A percentile compares a stretch with the other conserved stretches of the same genome.
Conservation (phyloP, 208 protist genomes). For the Phytomonas francai region DNA sequence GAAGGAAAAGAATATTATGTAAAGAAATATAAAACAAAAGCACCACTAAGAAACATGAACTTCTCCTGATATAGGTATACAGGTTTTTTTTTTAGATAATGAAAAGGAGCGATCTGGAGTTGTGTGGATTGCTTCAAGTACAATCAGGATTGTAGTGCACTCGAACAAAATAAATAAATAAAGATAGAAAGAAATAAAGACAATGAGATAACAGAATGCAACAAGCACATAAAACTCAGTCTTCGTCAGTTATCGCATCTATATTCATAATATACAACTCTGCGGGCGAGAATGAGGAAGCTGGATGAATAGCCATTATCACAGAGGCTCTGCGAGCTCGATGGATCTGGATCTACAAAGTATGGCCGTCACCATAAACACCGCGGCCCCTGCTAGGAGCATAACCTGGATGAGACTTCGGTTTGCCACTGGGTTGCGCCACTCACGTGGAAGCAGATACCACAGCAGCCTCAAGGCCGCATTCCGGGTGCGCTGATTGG, state of each 20-base stretch:
- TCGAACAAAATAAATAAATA: neutral
- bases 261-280: neutral
- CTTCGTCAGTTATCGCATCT: neutral
- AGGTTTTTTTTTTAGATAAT: neutral
- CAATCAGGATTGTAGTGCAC: neutral
- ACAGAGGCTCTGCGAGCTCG: neutral
- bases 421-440: slow-evolving; percentile 40
- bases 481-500: slow-evolving; percentile 53
- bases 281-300: neutral
- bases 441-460: slow-evolving; percentile 60
- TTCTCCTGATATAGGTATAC: neutral
- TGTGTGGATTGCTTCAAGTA: neutral
- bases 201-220: neutral
- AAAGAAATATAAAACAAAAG: neutral
- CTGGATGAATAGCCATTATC: neutral
- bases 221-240: neutral
- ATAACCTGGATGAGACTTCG: neutral
- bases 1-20: neutral
- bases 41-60: neutral
- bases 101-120: neutral
- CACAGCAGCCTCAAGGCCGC: slow-evolving; percentile 63
- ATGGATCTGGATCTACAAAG: neutral
- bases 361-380: neutral
- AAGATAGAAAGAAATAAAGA: neutral
- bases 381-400: neutral